Base-by-base conservation (phyloP, 805 yeast species). In the Pichia cabralensis region DNA sequence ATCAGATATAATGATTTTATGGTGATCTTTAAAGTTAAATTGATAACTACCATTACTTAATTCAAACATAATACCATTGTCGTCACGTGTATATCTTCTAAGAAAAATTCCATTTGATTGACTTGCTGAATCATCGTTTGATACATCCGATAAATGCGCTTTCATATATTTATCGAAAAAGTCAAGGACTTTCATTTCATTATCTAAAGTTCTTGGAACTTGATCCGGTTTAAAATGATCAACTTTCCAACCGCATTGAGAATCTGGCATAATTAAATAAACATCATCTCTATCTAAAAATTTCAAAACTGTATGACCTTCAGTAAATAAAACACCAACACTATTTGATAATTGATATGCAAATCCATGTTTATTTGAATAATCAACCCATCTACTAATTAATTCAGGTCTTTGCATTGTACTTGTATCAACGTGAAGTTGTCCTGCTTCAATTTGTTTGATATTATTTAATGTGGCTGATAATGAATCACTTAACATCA, bases 371-470 rank as follows among this genome's bases (percentile, higher is more conserved):
- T 81, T 85, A 61, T 88, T 86, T 19, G 96, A 81, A 55, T 89
- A 92, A 55, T 92, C 99, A 20, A 94, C 97, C 99, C 99, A 92
- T 55, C 89, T 88, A 41, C 94, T 81, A 28, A 89, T 76, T 40
- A 83, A 72, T 14, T 75, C 71, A 10, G 88, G 94, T 42, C 72
- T 67, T 15, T 41, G 69, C 38, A 43, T 33, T 20, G 35, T 26
- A n/a, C 35, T 25, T 18, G 36, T 20, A 32, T 26, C 30, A 22
- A 41, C 30, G 28, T 23, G 40, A 35, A 43, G 19, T 21, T 41
- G 35, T 22, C 48, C 49, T n/a, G 43, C 37, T 36, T 55, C 56
- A 28, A 56, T 47, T 19, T 39, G 34, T 41, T 47, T 46, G 24
- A 54, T 45, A 34, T 47, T 53, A 23, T 43, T 39, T 34, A 57